These are phyloP conservation scores for Fusarium sp. DNA, from an alignment of 2,329 filamentous ascomycete species.

Conservation along the genomic window DNA sequence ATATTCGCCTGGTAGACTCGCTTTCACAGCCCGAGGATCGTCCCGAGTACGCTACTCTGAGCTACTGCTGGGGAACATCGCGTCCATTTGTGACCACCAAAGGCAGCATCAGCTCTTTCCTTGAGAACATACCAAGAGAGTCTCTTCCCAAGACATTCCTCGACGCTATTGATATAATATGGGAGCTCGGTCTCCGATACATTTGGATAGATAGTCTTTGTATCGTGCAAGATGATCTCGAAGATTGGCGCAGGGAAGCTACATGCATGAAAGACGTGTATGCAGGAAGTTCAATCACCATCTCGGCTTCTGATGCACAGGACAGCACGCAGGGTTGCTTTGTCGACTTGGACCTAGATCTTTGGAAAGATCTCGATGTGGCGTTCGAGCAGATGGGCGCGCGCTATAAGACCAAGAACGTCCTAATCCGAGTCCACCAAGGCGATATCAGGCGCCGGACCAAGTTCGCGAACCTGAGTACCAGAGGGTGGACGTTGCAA, in stretches of 20 bases:
- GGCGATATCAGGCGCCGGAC: not conserved
- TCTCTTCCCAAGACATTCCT: conserved; percentile 8
- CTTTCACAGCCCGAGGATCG: accelerated
- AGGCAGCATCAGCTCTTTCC: not conserved
- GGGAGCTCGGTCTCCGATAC: conserved; percentile 8
- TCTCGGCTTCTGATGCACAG: conserved; percentile 15
- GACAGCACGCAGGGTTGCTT: conserved; percentile 12
- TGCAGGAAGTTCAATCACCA: conserved; percentile 1
- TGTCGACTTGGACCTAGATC: not conserved
- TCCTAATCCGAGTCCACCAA: not conserved
- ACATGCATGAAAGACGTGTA: conserved; percentile 3
- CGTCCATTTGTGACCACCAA: not conserved
- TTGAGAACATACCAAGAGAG: not conserved
- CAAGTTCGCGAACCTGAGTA: not conserved
- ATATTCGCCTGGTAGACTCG: not conserved
- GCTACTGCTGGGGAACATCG: not conserved
- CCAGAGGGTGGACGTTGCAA: conserved; percentile 9
- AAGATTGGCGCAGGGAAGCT: conserved; percentile 20
- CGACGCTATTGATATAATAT: not conserved
- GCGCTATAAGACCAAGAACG: too few species aligned
- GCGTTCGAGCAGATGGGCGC: not conserved
- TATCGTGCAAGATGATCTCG: conserved; percentile 28
- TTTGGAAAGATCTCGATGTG: not conserved
- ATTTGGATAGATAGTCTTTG: conserved; percentile 36
- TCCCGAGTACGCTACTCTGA: not conserved